Evolutionary conservation across 371 early-diverging fungal genomes (phyloP), one percentile per base, ranked within the genome.

Genomic region (Apophysomyces sp.): DNA sequence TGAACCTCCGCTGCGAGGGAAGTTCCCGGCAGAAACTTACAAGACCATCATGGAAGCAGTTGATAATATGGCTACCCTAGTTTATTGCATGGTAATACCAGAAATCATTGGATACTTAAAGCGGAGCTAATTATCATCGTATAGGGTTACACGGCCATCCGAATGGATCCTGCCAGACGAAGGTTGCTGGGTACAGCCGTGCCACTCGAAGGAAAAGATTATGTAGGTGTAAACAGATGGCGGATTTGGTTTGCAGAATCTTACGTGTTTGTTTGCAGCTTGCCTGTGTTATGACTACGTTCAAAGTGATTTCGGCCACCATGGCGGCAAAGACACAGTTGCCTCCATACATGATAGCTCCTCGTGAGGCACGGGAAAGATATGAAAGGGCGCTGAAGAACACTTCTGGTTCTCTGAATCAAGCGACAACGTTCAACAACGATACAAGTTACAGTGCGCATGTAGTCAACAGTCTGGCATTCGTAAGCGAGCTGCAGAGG

Each of bases 31-130:
- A 5, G 60, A 58, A 13, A 66, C 58, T 18, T 74, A 74, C 56
- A 58, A 34, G 7, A 34, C 28, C 4, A 44, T 74, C 3, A 34
- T 71, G n/a, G 69, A 68, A 26, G 58, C 60, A 11, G 69, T 71
- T 24, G 75, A 74, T 41, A 71, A 71, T 52, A 66, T 74, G 75
- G 40, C 75, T 5, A 72, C 68, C 40, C 32, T 74, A 15, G 62
- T 74, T 0, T 39, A 56, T 13, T 60, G 61, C 32, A 74, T 74
- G 75, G 75, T 66, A 60, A 11, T 31, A 24, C 24, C 29, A 34
- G 4, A 31, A 8, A 52, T 12, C 37, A 2, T 11, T 3, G 15
- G 37, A 37, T 37, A 11, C n/a, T 37, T 13, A n/a, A 21, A 44
- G 11, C 49, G 49, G 49, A 44, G 49, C 4, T 34, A 9, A 9